These are phyloP conservation scores for Stephania japonica DNA, from an alignment of 164 flowering plant genomes.

Conservation along the genomic window DNA sequence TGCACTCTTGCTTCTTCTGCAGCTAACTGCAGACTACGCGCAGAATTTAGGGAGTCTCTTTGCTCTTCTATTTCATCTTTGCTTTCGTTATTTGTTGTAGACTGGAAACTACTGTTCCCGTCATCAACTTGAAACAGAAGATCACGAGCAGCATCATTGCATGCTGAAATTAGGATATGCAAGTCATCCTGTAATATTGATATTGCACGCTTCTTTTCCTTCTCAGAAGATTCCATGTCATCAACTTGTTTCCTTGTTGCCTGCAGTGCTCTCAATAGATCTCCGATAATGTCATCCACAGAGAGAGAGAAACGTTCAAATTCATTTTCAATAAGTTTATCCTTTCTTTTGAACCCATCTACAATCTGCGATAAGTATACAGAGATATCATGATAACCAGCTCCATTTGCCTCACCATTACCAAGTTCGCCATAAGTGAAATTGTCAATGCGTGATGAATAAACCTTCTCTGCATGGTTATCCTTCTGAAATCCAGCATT, in stretches of 20 bases:
- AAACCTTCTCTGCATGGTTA: constrained; percentile 19
- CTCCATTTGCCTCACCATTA: constrained; percentile 25
- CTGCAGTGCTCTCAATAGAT: constrained; percentile 37
- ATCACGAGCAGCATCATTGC: constrained; percentile 42
- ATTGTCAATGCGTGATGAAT: constrained; percentile 23
- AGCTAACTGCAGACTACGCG: constrained; percentile 36
- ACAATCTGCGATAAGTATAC: constrained; percentile 31
- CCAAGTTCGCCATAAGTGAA: constrained; percentile 24
- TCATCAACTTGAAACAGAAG: constrained; percentile 35
- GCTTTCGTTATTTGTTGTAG: constrained; percentile 18
- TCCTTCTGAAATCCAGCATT: constrained; percentile 41
- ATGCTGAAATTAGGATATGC: constrained; percentile 42
- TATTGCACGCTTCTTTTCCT: constrained; percentile 36
- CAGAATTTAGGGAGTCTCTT: constrained; percentile 19
- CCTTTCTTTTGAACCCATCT: constrained; percentile 41
- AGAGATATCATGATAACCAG: constrained; percentile 30
- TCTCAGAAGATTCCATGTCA: constrained; percentile 34
- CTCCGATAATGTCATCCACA: constrained; percentile 40
- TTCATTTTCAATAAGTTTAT: constrained; percentile 36
- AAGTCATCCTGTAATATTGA: constrained; percentile 39
- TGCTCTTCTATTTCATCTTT: constrained; percentile 18
- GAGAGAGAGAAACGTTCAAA: constrained; percentile 43
- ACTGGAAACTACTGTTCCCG: constrained; percentile 12
- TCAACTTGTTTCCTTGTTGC: constrained; percentile 34
- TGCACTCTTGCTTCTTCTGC: constrained; percentile 33